These are phyloP conservation scores for Fragaria vesca DNA, from an alignment of 306 rosid species.

Conservation along the genomic window DNA sequence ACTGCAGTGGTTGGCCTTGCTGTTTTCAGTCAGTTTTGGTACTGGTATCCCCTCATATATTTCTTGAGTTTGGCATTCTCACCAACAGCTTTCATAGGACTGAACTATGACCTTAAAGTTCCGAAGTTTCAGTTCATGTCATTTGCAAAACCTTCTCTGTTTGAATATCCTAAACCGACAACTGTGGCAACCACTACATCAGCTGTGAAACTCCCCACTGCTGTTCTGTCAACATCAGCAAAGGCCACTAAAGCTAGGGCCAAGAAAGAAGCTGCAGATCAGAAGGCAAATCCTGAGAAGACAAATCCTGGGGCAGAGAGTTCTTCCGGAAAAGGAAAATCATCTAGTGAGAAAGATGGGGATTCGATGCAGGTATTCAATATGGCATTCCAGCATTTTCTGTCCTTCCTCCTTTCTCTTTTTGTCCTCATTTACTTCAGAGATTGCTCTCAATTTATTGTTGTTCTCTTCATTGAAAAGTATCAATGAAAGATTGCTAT, in stretches of 20 bases:
- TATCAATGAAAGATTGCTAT: neutral
- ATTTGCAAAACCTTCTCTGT: slow-evolving; percentile 88
- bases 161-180: slow-evolving; percentile 92
- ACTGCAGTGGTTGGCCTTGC: slow-evolving; percentile 99
- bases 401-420: neutral
- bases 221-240: slow-evolving; percentile 91
- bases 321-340: slow-evolving; percentile 68
- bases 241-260: slow-evolving; percentile 99
- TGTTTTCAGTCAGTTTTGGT: slow-evolving; percentile 99
- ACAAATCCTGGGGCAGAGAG: slow-evolving; percentile 48
- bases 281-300: slow-evolving; percentile 76
- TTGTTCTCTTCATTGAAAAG: no score
- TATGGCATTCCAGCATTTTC: slow-evolving; percentile 5
- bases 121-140: slow-evolving; percentile 91
- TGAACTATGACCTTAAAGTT: slow-evolving; percentile 84
- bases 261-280: slow-evolving; percentile 91
- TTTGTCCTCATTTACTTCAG: neutral
- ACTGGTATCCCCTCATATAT: slow-evolving; percentile 98
- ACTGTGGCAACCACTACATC: slow-evolving; percentile 76
- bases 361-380: slow-evolving; percentile 79
- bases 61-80: slow-evolving; percentile 87
- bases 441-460: neutral
- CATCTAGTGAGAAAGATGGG: slow-evolving; percentile 75
- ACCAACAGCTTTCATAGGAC: slow-evolving; percentile 89
- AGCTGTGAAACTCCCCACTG: slow-evolving; percentile 94